Base-by-base conservation (phyloP, 148 eudicot species). In the Nepenthes mirabilis region DNA sequence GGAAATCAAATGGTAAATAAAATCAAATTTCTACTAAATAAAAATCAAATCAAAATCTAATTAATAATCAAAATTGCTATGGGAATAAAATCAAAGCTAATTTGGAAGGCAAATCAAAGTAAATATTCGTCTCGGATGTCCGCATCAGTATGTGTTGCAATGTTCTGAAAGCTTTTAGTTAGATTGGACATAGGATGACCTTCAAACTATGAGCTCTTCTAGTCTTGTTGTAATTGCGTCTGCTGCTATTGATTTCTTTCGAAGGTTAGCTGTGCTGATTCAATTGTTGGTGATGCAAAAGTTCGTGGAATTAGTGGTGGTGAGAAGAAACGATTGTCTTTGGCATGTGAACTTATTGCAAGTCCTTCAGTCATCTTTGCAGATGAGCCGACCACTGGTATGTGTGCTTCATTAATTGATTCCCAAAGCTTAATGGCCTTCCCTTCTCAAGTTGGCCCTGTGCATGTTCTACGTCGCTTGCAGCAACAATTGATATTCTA, bases 271-370 rank as follows among this genome's bases (percentile, higher is more conserved):
- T 93, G 91, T 84, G 96, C 97, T 11, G 97, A 93, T 77, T 84
- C 97, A 34, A 76, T 84, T 65, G 95, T 89, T 65, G 99, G 99
- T 65, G 97, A 93, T 82, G 91, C 99, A 73, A 93, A 89, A 77
- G 91, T 89, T 55, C 99, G 99, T 37, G 99, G 99, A 35, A 86
- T 93, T 49, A 93, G 99, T 78, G 99, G 99, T 1, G 99, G 99
- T 63, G 99, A 93, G 77, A 93, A 82, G 82, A 93, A 93, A 68
- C 88, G 99, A 56, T 69, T 93, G 69, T 77, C 97, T 68, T 60
- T 93, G 74, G 99, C 97, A 36, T 93, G 99, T 64, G 99, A 93
- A 64, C 79, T 93, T 49, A 93, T 93, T 68, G 95, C 99, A 61
- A 93, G 97, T 68, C 99, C 99, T 43, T 93, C 99, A 0, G 95